Evolutionary conservation across 345 rosid species (phyloP), one percentile per base, ranked within the genome.

Genomic region (Psidium guajava): DNA sequence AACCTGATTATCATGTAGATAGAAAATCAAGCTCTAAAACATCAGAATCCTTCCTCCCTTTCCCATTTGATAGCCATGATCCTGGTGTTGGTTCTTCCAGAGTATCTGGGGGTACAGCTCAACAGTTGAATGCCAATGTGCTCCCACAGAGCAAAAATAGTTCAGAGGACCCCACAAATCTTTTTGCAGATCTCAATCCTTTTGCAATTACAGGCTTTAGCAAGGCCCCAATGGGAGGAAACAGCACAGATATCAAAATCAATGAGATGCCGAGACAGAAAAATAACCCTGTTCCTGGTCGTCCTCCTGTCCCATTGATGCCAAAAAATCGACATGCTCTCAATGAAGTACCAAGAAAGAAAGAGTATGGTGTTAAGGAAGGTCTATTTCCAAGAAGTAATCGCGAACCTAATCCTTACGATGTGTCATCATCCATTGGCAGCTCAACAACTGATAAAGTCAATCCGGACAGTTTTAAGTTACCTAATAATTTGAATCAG

Each of bases 181-280:
- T 94, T 88, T 98, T 98, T 80, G 96, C 98, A 86, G 99, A 98
- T 90, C 98, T 95, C 86, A 94, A 96, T 89, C 99, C 98, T 36
- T 94, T 98, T 87, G 98, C 94, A 87, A 92, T 92, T 53, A 96
- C 96, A 91, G 98, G 98, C 88, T 88, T 93, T 84, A 95, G 92
- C 58, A 96, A 93, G 90, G 89, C 87, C 83, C 93, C 84, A 83
- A 89, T 87, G 88, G 94, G 88, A 64, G 91, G 90, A 85, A 93
- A 92, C 59, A 88, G 91, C 84, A 87, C 90, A 64, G 98, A 90
- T 83, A 92, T 84, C 89, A 94, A 87, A 84, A 85, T 88, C 69
- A 93, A 91, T 82, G 96, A 95, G 85, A 89, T 89, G 87, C 95
- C 90, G 85, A 91, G 90, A 85, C 92, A 87, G 61, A 94, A 86